Evolutionary conservation across 1,284 basidiomycete genomes (phyloP).

Genomic region (Malassezia brasiliensis): DNA sequence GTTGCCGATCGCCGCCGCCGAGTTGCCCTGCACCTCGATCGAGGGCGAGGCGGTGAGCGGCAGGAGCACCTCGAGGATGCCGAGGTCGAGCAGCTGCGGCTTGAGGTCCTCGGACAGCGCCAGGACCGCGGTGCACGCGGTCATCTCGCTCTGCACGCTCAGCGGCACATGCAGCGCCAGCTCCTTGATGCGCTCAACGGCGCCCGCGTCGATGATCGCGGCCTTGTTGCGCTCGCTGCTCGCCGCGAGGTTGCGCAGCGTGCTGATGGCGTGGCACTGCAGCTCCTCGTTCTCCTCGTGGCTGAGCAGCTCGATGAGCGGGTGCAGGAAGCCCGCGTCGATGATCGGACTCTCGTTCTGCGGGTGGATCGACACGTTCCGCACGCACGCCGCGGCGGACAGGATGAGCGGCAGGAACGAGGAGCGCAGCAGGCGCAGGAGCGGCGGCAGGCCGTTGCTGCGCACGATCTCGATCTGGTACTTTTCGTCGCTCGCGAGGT

Average conservation of each 20-base stretch:
- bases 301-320: slow-evolving; percentile 85
- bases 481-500: slow-evolving; percentile 96
- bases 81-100: slow-evolving; percentile 74
- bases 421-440: slow-evolving; percentile 88
- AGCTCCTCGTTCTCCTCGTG: slow-evolving; percentile 99
- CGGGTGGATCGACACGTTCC: slow-evolving; percentile 97
- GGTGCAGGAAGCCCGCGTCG: slow-evolving; percentile 91
- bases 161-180: slow-evolving; percentile 87
- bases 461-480: slow-evolving; percentile 99
- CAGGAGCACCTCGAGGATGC: slow-evolving; percentile 93
- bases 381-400: slow-evolving; percentile 94
- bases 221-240: slow-evolving; percentile 97
- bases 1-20: slow-evolving; percentile 93
- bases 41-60: slow-evolving; percentile 90
- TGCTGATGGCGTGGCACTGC: slow-evolving; percentile 99
- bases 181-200: slow-evolving; percentile 96
- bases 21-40: slow-evolving; percentile 97
- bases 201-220: slow-evolving; percentile 94
- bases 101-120: slow-evolving; percentile 47
- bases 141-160: slow-evolving; percentile 99
- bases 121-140: slow-evolving; percentile 74
- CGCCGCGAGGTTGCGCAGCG: slow-evolving; percentile 88
- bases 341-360: slow-evolving; percentile 99
- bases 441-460: slow-evolving; percentile 79
- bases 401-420: slow-evolving; percentile 97